Evolutionary conservation across 805 yeast species (phyloP).

Genomic region (Ogataea methanolica): DNA sequence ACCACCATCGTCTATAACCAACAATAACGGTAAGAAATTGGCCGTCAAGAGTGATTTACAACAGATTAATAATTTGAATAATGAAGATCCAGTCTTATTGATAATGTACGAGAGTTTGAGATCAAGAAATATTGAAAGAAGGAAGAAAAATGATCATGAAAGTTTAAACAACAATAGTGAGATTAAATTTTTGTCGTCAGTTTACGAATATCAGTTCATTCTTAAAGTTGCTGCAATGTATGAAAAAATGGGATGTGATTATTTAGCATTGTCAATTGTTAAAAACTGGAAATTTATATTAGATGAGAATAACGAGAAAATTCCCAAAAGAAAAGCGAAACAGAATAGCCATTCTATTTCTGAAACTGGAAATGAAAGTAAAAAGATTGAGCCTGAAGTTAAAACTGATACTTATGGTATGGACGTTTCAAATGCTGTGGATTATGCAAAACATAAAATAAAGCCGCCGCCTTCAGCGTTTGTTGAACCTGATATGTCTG

Average conservation of each 20-base stretch:
- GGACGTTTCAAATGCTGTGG: neutral
- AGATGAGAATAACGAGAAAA: too few species aligned
- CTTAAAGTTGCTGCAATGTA: constrained; percentile 62
- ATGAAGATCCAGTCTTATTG: constrained; percentile 78
- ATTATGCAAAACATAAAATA: constrained; percentile 16
- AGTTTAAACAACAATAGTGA: constrained; percentile 37
- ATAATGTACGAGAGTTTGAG: constrained; percentile 62
- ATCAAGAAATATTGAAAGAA: constrained; percentile 32
- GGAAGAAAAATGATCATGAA: too few species aligned
- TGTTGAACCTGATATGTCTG: constrained; percentile 74
- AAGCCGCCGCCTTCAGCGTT: constrained; percentile 52
- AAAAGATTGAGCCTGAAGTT: too few species aligned
- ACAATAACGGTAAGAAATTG: neutral
- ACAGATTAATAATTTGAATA: constrained; percentile 16
- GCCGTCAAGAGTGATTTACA: constrained; percentile 34
- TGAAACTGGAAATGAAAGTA: too few species aligned
- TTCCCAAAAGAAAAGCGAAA: too few species aligned
- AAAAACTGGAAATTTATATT: constrained; percentile 60
- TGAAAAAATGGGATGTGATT: constrained; percentile 88
- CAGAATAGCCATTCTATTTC: too few species aligned
- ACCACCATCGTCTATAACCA: too few species aligned
- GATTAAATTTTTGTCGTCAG: constrained; percentile 37
- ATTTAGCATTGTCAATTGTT: constrained; percentile 58
- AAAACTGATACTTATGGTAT: neutral
- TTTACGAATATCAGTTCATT: constrained; percentile 57